Evolutionary conservation across 2,329 filamentous ascomycete genomes (phyloP), one percentile per base, ranked within the genome.

Genomic region (Aspergillus glaucus): DNA sequence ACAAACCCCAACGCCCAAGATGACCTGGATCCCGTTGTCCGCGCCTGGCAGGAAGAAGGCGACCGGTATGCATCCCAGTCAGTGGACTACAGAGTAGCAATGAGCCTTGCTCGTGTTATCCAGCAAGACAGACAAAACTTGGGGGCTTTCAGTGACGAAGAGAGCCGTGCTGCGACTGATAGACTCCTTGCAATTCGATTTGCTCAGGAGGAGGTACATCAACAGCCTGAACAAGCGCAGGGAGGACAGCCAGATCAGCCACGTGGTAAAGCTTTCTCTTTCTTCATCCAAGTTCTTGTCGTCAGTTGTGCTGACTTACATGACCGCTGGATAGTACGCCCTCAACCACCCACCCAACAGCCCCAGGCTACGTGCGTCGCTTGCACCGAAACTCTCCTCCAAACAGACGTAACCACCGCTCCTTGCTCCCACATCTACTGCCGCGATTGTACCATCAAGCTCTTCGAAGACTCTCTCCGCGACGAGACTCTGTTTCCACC

Each of bases 401-500:
- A 15, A 15, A 15, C 9, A 6, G 24, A 53, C 2, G 41, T 47
- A 19, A 12, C 55, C 15, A 8, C 30, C 15, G 24, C 44, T 1
- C 41, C 43, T 3, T 64, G 59, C 19, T 50, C 49, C 2, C 55
- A 65, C 43, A 17, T 14, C 9, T 63, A 62, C 44, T 66, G 61
- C 44, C 42, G 48, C 6, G 43, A 32, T 2, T 66, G 63, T 44
- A 22, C 57, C 0, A 36, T 30, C 3, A 46, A 39, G 3, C 50
- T 61, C 10, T 56, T 65, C 30, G 46, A 54, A 17, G 45, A 48
- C 2, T 45, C 61, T 1, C 45, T 56, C 2, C 50, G 28, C 1
- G 60, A 64, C 26, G 55, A 63, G 37, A 50, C 55, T 1, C 40
- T 62, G 1, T 65, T 60, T 44, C 64, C 64, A 12, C 60, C 61